Evolutionary conservation across 495 filamentous ascomycete genomes (phyloP), one percentile per base, ranked within the genome.

Genomic region (Hyaloscypha hepaticicola): DNA sequence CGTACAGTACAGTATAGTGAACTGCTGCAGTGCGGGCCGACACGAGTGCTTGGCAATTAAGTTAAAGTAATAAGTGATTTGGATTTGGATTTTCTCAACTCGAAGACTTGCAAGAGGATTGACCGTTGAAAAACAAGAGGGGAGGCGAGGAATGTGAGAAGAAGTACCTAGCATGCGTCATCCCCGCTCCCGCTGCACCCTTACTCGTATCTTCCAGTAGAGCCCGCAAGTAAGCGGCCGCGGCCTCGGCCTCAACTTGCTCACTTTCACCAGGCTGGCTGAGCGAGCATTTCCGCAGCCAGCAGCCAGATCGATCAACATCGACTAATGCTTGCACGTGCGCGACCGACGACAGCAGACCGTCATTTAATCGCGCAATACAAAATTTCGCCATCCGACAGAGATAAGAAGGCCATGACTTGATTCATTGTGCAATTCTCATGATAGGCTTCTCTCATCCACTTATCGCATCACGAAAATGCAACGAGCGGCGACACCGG

Each of bases 291-390:
- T 45, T 4, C 38, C 19, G 38, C 38, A 4, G 38, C 38, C 1
- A 45, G 38, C 11, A 45, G 38, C 31, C 12, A 34, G 38, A 14
- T 14, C 38, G 38, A 16, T 34, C 31, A 5, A 5, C 31, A 34
- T 28, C 58, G 58, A 49, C 58, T 60, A 21, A 22, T 11, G 5
- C 38, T 28, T 28, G 27, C 58, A 60, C 58, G 58, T 60, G 58
- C 41, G 1, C 26, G 2, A 11, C 25, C 28, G 26, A 21, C 21
- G 25, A 11, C 19, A 60, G 58, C 38, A 14, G 38, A 45, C 38
- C 38, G 38, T 16, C 38, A 16, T 45, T 45, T 45, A 45, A 45
- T 45, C 38, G 38, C 38, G 5, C 1, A 45, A 45, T 19, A 3
- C 12, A 3, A 45, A 16, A 45, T 45, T n/a, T 11, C 38, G 38